Evolutionary conservation across 106 monocot genomes (phyloP), one percentile per base, ranked within the genome.

Genomic region (Platanthera guangdongensis): DNA sequence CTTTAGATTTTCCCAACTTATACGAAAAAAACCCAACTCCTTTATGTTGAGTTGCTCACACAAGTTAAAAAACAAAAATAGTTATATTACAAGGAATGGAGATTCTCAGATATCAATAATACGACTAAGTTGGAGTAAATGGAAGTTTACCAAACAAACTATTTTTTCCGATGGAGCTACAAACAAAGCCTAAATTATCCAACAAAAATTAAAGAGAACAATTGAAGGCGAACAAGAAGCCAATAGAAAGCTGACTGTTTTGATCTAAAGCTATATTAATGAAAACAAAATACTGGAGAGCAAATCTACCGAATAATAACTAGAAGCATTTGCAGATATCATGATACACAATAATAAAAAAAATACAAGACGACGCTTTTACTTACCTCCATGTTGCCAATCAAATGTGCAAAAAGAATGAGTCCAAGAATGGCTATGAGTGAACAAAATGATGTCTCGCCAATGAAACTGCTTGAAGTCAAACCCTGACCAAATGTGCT

Each of bases 301-400:
- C 16, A 21, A 51, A 9, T 21, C 50, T 50, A 46, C 9, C 51
- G 50, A 19, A 51, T n/a, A 50, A 51, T 11, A 19, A 18, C 12
- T 50, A 50, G 6, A 50, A 50, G 21, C 72, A 72, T 72, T 7
- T 9, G n/a, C 49, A 50, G 10, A 51, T n/a, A 50, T 72, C 51
- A 16, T 9, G 51, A 3, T 49, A 51, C 72, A 70, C 3, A 70
- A 69, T 69, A 47, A 47, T 0, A 70, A 70, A 65, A 6, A 70
- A 65, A 28, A 65, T 30, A 65, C 12, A 65, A 11, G 10, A 28
- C 28, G 30, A 32, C 28, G 10, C 70, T 47, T 10, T 72, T 13
- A 13, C 62, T 8, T 86, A 92, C 91, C 88, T 88, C 84, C 82
- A 92, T 84, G 52, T 92, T 92, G 63, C 88, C 88, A 50, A 92